Percentiles rank a stretch among this genome's conserved stretches.
Evolutionary conservation across 306 rosid species (phyloP).

Genomic region (Gynostemma pentaphyllum): DNA sequence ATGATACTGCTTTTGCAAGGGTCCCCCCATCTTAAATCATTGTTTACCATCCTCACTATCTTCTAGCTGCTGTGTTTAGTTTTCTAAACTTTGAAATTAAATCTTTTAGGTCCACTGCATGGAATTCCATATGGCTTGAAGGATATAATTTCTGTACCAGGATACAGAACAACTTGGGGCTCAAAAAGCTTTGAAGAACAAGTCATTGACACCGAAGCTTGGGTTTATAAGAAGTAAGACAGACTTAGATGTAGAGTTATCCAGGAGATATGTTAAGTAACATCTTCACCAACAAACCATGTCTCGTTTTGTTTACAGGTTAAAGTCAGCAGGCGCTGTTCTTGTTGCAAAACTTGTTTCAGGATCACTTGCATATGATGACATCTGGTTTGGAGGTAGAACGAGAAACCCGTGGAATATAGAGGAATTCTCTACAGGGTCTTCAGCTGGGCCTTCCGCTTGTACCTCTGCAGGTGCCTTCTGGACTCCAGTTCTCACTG

Average conservation of each 20-base stretch:
- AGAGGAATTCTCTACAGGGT: constrained; percentile 60
- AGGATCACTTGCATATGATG: constrained; percentile 75
- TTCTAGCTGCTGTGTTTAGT: not conserved
- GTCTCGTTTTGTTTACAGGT: constrained; percentile 21
- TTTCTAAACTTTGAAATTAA: not conserved
- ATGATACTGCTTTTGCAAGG: no score
- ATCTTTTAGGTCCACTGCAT: constrained; percentile 56
- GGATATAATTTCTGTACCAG: constrained; percentile 72
- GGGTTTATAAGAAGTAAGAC: constrained; percentile 59
- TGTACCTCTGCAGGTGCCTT: constrained; percentile 57
- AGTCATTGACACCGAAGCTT: constrained; percentile 52
- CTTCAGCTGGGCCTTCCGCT: constrained; percentile 79
- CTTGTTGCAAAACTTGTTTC: constrained; percentile 78
- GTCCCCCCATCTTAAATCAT: not conserved
- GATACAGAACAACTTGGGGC: constrained; percentile 70
- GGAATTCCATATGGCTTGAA: constrained; percentile 83
- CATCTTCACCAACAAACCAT: constrained; percentile 5
- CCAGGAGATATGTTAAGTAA: not conserved
- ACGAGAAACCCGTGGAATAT: constrained; percentile 80
- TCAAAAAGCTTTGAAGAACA: constrained; percentile 59
- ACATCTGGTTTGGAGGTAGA: constrained; percentile 79
- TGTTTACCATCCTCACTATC: not conserved
- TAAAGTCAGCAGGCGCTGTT: constrained; percentile 56
- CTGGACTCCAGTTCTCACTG: not conserved
- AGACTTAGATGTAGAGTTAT: constrained; percentile 2